These are phyloP conservation scores for Tricholoma furcatifolium DNA, from an alignment of 768 basidiomycete species.

Conservation along the genomic window DNA sequence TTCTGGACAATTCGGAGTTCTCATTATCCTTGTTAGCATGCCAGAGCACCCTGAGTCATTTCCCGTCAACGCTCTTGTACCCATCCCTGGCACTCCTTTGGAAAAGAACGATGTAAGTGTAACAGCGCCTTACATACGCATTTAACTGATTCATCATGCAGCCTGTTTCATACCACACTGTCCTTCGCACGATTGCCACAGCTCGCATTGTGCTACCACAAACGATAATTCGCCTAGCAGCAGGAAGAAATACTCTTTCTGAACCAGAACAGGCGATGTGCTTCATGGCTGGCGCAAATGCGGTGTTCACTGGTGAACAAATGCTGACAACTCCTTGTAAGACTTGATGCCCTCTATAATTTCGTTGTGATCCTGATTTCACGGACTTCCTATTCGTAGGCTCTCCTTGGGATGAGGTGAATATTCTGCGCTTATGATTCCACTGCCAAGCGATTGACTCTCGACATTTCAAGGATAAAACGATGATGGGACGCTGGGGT, in stretches of 20 bases:
- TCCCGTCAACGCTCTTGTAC: constrained; percentile 96
- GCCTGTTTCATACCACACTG: constrained; percentile 79
- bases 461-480: constrained; percentile 64
- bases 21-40: constrained; percentile 52
- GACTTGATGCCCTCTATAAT: constrained; percentile 26
- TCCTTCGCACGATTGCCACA: constrained; percentile 93
- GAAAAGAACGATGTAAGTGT: constrained; percentile 79
- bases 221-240: constrained; percentile 94
- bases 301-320: constrained; percentile 96
- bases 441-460: constrained; percentile 4
- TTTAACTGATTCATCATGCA: constrained; percentile 27
- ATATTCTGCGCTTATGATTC: constrained; percentile 10
- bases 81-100: constrained; percentile 91
- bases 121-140: not conserved
- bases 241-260: constrained; percentile 83
- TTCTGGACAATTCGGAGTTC: constrained; percentile 4
- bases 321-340: constrained; percentile 97
- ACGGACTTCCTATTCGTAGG: constrained; percentile 38
- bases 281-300: constrained; percentile 98
- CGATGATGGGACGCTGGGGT: constrained; percentile 93
- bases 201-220: constrained; percentile 88
- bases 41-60: constrained; percentile 98
- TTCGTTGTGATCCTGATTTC: constrained; percentile 13
- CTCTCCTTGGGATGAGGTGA: constrained; percentile 91
- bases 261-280: constrained; percentile 97